Base-by-base conservation (phyloP, 352 stramenopile species). In the Peronospora belbahrii region DNA sequence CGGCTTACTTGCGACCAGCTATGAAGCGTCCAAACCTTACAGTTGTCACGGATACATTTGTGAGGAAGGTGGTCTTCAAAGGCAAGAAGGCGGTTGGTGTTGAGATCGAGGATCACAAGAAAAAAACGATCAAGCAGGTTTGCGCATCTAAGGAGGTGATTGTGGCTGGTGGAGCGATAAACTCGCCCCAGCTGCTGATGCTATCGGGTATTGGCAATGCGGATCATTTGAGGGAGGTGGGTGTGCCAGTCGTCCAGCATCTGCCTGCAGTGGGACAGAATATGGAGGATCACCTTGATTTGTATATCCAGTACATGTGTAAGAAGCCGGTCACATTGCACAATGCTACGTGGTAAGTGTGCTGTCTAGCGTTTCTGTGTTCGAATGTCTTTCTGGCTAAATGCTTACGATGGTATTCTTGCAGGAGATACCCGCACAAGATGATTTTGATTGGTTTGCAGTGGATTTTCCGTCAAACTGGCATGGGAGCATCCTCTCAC, bases 271-370 rank as follows among this genome's bases (percentile, higher is more conserved):
- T 95, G 11, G 84, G 84, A 14, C 64, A 88, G 46, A 92, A 95
- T 65, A 83, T 95, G 71, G 82, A 95, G 48, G 84, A 95, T 49
- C 84, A 95, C 49, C 40, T 95, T 20, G 84, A 94, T 41, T 52
- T 94, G 36, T 95, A 94, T 59, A 67, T 95, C 46, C 82, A 95
- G 62, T 95, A 92, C 70, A 57, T 72, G 49, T 94, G 79, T 65
- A 90, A 81, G 33, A 79, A 94, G 62, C 83, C 83, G 17, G 91
- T 94, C 38, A 94, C 81, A 42, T 74, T 95, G 17, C 85, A 94
- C 59, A 89, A 92, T 45, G 80, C 84, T n/a, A 92, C 81, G 13
- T 91, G 79, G 57, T 65, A 48, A 25, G 46, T 52, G n/a, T 48
- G 13, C 14, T 47, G 13, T 34, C 23, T 48, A 37, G 19, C 31